These are phyloP conservation scores for Psilocybe azurescens DNA, from an alignment of 768 basidiomycete genomes.

Conservation along the genomic window DNA sequence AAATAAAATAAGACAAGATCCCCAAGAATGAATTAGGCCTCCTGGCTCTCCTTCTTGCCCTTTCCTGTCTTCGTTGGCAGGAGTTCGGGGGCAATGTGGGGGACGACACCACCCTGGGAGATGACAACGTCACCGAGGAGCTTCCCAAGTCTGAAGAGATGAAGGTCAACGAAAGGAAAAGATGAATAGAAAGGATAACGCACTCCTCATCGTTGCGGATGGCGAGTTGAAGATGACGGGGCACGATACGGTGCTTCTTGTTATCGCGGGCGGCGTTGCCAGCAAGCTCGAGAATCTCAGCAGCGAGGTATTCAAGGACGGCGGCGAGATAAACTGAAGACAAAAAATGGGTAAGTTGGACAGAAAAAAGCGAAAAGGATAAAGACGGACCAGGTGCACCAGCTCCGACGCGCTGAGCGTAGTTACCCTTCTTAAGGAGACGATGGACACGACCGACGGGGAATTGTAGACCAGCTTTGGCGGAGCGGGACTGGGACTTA, in stretches of 20 bases:
- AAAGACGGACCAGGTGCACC: conserved; percentile 73
- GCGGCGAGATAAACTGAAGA: conserved; percentile 83
- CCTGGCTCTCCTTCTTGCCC: conserved; percentile 35
- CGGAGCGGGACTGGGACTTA: conserved; percentile 73
- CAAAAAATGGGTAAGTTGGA: not conserved
- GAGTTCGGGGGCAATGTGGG: conserved; percentile 44
- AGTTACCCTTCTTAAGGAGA: conserved; percentile 88
- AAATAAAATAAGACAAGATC: conserved; percentile 18
- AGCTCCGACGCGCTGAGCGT: conserved; percentile 86
- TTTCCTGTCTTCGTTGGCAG: conserved; percentile 45
- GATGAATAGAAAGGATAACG: conserved; percentile 14
- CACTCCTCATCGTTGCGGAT: conserved; percentile 92
- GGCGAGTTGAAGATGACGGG: conserved; percentile 90
- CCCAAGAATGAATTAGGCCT: conserved; percentile 19
- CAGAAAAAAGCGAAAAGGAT: not conserved
- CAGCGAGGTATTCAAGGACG: conserved; percentile 90
- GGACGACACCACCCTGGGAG: conserved; percentile 84
- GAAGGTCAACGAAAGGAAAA: conserved; percentile 5
- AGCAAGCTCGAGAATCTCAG: conserved; percentile 92
- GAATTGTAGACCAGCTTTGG: conserved; percentile 81
- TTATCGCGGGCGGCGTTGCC: conserved; percentile 85
- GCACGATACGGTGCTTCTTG: conserved; percentile 94
- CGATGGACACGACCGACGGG: conserved; percentile 94
- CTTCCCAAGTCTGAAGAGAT: conserved; percentile 61
- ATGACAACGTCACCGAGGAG: conserved; percentile 88